Base-by-base conservation (phyloP, 352 stramenopile genomes). In the Phytophthora quininea region DNA sequence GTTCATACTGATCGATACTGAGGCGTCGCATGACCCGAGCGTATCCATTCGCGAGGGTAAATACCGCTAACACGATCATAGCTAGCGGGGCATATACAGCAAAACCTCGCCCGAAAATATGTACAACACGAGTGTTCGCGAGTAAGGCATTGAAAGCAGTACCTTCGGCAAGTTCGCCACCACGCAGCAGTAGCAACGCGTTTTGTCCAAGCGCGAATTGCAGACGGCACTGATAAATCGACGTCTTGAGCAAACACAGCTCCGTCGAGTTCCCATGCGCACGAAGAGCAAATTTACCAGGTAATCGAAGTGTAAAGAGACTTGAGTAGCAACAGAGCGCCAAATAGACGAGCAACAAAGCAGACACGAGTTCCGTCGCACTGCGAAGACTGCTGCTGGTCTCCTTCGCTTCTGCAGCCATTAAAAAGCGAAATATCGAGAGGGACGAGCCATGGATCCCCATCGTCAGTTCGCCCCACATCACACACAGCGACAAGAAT, bases 171-270 rank as follows among this genome's bases (percentile, higher is more conserved):
- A 86, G 52, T 15, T 64, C 68, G 37, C 62, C 67, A 47, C 73
- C 66, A 52, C 88, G 63, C 9, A 92, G 55, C 31, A 93, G 56
- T 27, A 93, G 54, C 8, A 91, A 45, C 33, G 90, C 80, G 50
- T 91, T 93, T 65, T 91, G 86, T 8, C 73, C 78, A 35, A 92
- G 70, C 4, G 83, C 67, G 40, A 93, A 93, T 67, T 93, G 85
- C 14, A 93, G 69, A 1, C 85, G 81, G 45, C 81, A 89, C 50
- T 91, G 81, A 27, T 89, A 50, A 46, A 90, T 82, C 7, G 83
- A 77, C 2, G 79, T 82, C 63, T 81, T 86, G 54, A 93, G 74
- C 31, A 93, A 67, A 50, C 76, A 78, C 0, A 87, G 43, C 53
- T 88, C 81, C 8, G 76, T 89, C 33, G 77, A 88, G 59, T 90